Evolutionary conservation across 768 basidiomycete genomes (phyloP).

Genomic region (Lactarius sp.): DNA sequence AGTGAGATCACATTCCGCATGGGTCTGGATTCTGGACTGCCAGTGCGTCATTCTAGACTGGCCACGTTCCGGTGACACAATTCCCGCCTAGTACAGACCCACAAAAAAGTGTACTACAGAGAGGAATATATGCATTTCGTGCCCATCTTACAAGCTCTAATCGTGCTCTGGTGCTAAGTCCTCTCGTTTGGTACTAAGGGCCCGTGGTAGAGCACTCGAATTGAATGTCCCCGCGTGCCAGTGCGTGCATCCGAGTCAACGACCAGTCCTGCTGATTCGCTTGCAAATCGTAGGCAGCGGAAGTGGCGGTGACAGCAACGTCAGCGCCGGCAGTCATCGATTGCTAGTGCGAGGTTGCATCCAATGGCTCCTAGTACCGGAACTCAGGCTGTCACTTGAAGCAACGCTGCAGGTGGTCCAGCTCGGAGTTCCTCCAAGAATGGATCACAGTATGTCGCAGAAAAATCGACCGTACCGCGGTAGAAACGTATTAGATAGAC

Average conservation of each 20-base stretch:
- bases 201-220: neutral
- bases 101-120: neutral
- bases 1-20: too few relatives aligned
- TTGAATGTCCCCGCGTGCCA: neutral
- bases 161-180: neutral
- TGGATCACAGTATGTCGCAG: too few relatives aligned
- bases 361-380: too few relatives aligned
- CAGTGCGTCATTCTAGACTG: too few relatives aligned
- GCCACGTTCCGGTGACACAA: too few relatives aligned
- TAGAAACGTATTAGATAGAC: constrained; percentile 15
- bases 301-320: neutral
- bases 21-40: too few relatives aligned
- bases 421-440: too few relatives aligned
- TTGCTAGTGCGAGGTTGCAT: too few relatives aligned
- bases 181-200: neutral
- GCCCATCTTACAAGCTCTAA: neutral
- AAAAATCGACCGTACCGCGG: neutral
- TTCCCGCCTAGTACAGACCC: too few relatives aligned
- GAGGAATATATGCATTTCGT: constrained; percentile 13
- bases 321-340: too few relatives aligned
- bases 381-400: neutral
- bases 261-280: constrained; percentile 7
- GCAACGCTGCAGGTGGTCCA: too few relatives aligned
- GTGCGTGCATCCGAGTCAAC: too few relatives aligned
- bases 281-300: constrained; percentile 10